A percentile compares a stretch with the other conserved stretches of the same genome.
Conservation (phyloP, 495 filamentous ascomycete genomes). For the Penicillium arizonense region DNA sequence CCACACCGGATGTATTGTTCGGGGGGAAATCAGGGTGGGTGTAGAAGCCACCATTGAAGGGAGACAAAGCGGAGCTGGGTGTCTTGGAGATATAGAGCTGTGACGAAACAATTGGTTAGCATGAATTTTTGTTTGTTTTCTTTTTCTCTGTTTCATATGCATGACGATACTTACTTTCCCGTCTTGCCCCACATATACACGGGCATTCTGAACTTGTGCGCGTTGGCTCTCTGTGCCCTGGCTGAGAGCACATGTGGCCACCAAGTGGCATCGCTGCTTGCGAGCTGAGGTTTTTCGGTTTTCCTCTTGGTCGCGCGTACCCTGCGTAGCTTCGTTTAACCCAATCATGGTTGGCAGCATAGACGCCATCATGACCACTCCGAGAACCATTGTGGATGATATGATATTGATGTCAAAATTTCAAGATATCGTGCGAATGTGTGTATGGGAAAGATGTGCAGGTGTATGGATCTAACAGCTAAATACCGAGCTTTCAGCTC, state of each 20-base stretch:
- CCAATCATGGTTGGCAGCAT: slow-evolving; percentile 33
- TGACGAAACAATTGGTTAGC: neutral
- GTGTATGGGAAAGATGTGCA: neutral
- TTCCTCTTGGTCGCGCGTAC: slow-evolving; percentile 22
- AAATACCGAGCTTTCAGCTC: slow-evolving; percentile 15
- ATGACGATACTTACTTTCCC: slow-evolving; percentile 20
- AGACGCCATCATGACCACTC: slow-evolving; percentile 29
- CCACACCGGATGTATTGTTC: slow-evolving; percentile 21
- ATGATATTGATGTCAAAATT: neutral
- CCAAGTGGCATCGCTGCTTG: slow-evolving; percentile 22
- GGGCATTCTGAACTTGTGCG: slow-evolving; percentile 26
- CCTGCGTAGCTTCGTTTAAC: slow-evolving; percentile 25
- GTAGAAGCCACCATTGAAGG: slow-evolving; percentile 27
- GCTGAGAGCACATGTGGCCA: slow-evolving; percentile 18
- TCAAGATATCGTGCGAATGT: neutral
- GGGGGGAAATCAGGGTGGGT: slow-evolving; percentile 23
- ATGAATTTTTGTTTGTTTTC: neutral
- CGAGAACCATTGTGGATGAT: slow-evolving; percentile 22
- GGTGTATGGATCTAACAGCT: slow-evolving; percentile 8
- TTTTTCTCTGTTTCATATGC: neutral
- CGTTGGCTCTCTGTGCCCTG: slow-evolving; percentile 19
- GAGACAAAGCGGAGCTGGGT: slow-evolving; percentile 17
- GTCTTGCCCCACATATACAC: slow-evolving; percentile 27
- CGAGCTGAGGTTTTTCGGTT: slow-evolving; percentile 16
- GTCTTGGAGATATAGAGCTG: slow-evolving; percentile 31